Conservation (phyloP, 352 stramenopile species). For the Lagenidium sp. region DNA sequence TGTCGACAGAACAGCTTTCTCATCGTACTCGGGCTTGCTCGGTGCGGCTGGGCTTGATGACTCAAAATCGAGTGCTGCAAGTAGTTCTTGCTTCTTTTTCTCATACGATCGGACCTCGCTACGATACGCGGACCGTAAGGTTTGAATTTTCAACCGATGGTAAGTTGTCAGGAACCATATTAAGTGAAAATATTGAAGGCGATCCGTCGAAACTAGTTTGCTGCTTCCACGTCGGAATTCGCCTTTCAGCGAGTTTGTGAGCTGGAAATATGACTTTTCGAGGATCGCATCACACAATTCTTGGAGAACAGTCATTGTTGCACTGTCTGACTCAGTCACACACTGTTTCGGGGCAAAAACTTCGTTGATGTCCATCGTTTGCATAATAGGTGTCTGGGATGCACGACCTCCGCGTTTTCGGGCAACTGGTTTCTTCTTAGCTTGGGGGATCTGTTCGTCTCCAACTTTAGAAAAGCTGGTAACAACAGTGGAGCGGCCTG, state of each 20-base stretch:
- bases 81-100: conserved; percentile 36
- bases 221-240: conserved; percentile 79
- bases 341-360: conserved; percentile 62
- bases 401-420: conserved; percentile 19
- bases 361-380: conserved; percentile 60
- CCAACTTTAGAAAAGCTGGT: conserved; percentile 68
- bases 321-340: conserved; percentile 52
- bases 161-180: conserved; percentile 82
- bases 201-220: conserved; percentile 78
- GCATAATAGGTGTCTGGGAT: conserved; percentile 30
- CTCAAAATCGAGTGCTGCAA: conserved; percentile 47
- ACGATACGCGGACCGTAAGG: conserved; percentile 58
- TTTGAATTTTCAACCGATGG: conserved; percentile 68
- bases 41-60: conserved; percentile 23
- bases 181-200: conserved; percentile 85
- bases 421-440: conserved; percentile 48
- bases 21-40: conserved; percentile 46
- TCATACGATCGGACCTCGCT: conserved; percentile 41
- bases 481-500: conserved; percentile 49
- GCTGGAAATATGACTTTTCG: conserved; percentile 73
- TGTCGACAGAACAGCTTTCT: conserved; percentile 76
- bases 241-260: conserved; percentile 81
- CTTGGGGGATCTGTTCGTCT: conserved; percentile 63
- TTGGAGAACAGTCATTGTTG: conserved; percentile 53
- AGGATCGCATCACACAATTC: conserved; percentile 70